These are phyloP conservation scores for Halophytophthora polymorphica DNA, from an alignment of 352 stramenopile genomes.

Conservation along the genomic window DNA sequence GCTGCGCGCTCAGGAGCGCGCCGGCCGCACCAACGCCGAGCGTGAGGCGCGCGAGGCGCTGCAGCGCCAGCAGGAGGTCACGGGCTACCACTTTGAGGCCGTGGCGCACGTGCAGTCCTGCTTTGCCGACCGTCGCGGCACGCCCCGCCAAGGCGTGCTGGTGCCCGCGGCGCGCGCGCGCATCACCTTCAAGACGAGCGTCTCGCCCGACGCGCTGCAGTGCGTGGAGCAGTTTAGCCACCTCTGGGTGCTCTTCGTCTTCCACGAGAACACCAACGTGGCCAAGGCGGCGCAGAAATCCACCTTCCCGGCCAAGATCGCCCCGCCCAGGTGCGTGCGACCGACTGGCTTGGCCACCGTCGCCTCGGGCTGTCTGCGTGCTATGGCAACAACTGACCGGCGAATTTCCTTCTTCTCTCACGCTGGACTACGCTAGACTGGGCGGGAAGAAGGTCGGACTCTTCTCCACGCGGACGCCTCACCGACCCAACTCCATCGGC, in stretches of 20 bases:
- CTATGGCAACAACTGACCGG: no score
- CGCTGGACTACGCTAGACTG: constrained; percentile 31
- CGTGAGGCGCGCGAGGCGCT: constrained; percentile 59
- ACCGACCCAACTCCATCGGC: constrained; percentile 95
- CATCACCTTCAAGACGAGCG: constrained; percentile 72
- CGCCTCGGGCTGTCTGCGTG: no score
- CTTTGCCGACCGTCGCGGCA: constrained; percentile 84
- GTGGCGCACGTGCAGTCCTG: constrained; percentile 80
- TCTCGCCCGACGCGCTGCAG: constrained; percentile 73
- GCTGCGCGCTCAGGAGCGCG: constrained; percentile 69
- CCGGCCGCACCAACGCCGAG: constrained; percentile 69
- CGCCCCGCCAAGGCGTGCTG: constrained; percentile 74
- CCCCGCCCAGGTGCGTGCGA: constrained; percentile 39
- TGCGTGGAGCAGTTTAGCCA: constrained; percentile 86
- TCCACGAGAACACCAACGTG: constrained; percentile 90
- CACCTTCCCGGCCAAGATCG: constrained; percentile 81
- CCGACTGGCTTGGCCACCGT: not conserved
- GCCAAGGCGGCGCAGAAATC: constrained; percentile 47
- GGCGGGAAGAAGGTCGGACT: constrained; percentile 89
- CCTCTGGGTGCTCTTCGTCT: constrained; percentile 90
- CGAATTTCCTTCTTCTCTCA: no score
- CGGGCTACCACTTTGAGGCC: constrained; percentile 68
- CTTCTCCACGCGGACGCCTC: constrained; percentile 95
- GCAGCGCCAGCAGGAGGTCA: constrained; percentile 54
- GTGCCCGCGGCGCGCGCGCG: constrained; percentile 61